A percentile compares a stretch with the other conserved stretches of the same genome.
phyloP scores from a whole-genome alignment of 345 rosid species.

The Dipteronia dyeriana region DNA sequence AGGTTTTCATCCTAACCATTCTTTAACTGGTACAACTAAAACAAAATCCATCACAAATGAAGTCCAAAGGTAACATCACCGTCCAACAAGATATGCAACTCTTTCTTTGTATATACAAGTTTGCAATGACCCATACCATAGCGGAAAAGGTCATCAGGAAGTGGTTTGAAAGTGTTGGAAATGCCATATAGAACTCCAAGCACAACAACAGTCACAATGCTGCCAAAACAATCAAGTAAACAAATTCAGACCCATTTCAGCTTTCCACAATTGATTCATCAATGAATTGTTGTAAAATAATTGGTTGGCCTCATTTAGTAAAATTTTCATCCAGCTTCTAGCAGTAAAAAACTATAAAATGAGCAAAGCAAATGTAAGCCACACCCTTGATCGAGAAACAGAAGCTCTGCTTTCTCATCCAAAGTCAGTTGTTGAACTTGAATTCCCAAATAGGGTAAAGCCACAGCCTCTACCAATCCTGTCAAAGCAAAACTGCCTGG shows the following conservation, averaged over 20 bases:
- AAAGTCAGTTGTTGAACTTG: conserved; percentile 61
- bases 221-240: conserved; percentile 40
- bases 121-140: conserved; percentile 50
- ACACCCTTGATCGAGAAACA: conserved; percentile 84
- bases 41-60: background rate
- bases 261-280: conserved; percentile 2
- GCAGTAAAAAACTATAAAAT: background rate
- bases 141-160: conserved; percentile 76
- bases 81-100: background rate
- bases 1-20: background rate
- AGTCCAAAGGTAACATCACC: background rate
- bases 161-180: conserved; percentile 70
- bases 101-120: background rate
- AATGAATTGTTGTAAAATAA: background rate
- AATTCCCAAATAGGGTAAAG: conserved; percentile 63
- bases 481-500: conserved; percentile 98
- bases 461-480: conserved; percentile 70
- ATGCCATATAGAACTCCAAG: conserved; percentile 72
- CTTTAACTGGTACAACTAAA: background rate
- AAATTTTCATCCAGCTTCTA: background rate
- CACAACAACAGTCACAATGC: conserved; percentile 72
- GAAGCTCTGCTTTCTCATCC: conserved; percentile 83
- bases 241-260: conserved; percentile 5
- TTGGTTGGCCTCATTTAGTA: conserved; percentile 4
- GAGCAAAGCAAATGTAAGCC: background rate